Conservation (phyloP, 352 stramenopile genomes). For the Elongisporangium anandrum region DNA sequence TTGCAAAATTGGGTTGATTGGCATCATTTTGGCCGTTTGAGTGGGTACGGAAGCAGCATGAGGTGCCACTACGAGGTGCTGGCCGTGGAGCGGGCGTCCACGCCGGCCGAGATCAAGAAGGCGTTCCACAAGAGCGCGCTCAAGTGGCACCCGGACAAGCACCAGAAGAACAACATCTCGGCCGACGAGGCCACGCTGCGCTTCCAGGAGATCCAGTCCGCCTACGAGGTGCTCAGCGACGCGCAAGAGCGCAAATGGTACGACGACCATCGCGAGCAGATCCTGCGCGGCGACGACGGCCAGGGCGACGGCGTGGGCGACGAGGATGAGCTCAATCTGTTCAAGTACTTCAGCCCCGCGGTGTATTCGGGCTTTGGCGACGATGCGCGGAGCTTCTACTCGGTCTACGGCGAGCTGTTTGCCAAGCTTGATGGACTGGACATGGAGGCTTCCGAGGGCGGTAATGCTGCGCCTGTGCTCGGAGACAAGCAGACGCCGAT, state of each 20-base stretch:
- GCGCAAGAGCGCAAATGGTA: conserved; percentile 87
- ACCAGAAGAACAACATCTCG: conserved; percentile 67
- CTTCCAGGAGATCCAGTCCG: conserved; percentile 85
- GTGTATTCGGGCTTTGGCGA: conserved; percentile 78
- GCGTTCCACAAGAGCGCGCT: conserved; percentile 72
- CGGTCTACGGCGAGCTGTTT: conserved; percentile 70
- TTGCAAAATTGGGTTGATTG: neutral
- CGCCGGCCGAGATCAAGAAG: conserved; percentile 63
- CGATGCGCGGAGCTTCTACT: conserved; percentile 75
- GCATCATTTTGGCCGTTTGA: neutral
- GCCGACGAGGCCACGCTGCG: conserved; percentile 68
- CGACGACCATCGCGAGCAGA: conserved; percentile 85
- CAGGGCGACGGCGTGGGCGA: conserved; percentile 17
- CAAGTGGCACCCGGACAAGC: conserved; percentile 85
- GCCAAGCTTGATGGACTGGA: conserved; percentile 73
- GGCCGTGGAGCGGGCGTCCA: conserved; percentile 47
- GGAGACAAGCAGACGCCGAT: conserved; percentile 35
- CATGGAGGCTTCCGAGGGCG: conserved; percentile 15
- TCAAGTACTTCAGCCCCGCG: conserved; percentile 71
- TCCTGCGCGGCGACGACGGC: conserved; percentile 65
- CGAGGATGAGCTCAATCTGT: conserved; percentile 63
- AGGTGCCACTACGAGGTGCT: conserved; percentile 86
- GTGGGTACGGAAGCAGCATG: conserved; percentile 22
- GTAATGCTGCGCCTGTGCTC: conserved; percentile 33
- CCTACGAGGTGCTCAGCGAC: conserved; percentile 85